phyloP scores from a whole-genome alignment of 2,329 filamentous ascomycete genomes.

The Aspergillus neoniger region DNA sequence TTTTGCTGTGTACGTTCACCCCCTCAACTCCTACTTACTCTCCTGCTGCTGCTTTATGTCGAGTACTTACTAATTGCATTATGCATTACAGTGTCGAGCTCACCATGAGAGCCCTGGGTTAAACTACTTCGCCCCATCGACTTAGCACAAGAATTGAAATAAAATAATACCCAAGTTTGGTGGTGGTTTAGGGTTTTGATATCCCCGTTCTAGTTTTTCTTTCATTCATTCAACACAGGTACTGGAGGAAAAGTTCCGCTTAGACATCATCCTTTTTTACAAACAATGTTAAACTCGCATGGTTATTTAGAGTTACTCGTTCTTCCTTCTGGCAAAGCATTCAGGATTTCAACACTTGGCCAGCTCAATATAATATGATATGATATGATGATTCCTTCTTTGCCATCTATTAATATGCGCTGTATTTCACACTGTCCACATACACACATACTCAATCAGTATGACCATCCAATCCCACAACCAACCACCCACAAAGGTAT shows the following conservation, averaged over 20 bases:
- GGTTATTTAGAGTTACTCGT: neutral
- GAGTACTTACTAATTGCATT: neutral
- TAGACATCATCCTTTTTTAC: slow-evolving; percentile 6
- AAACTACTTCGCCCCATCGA: slow-evolving; percentile 13
- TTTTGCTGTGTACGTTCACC: slow-evolving; percentile 71
- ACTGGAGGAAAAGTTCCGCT: slow-evolving; percentile 18
- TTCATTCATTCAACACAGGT: slow-evolving; percentile 22
- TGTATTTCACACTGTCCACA: too few relatives aligned
- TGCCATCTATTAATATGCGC: neutral
- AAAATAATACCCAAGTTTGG: neutral
- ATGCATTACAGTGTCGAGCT: slow-evolving; percentile 45
- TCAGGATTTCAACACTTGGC: neutral
- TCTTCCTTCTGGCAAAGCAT: too few relatives aligned
- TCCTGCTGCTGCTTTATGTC: neutral
- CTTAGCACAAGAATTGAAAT: neutral
- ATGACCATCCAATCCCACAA: too few relatives aligned
- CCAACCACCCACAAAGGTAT: neutral
- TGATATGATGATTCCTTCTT: neutral
- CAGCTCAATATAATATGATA: neutral
- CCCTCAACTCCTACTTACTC: slow-evolving; percentile 2
- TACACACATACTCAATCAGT: too few relatives aligned
- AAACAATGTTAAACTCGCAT: neutral
- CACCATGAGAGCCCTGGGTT: slow-evolving; percentile 50
- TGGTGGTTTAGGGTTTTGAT: neutral
- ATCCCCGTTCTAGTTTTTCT: slow-evolving; percentile 11